Evolutionary conservation across 768 basidiomycete genomes (phyloP).

Genomic region (Serendipita sp.): DNA sequence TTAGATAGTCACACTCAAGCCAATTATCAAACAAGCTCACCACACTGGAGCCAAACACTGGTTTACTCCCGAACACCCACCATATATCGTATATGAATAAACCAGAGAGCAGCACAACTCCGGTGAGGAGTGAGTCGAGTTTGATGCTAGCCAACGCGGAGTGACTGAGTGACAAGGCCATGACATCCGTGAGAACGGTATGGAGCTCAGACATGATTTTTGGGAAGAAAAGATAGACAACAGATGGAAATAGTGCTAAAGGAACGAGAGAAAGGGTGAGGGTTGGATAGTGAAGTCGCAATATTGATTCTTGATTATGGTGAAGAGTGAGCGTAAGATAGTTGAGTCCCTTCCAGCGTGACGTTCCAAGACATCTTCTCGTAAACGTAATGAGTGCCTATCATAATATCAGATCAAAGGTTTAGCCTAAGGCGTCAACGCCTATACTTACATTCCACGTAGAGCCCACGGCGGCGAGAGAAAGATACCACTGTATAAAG

Average conservation of each 20-base stretch:
- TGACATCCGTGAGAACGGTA: constrained; percentile 59
- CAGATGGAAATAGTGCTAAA: constrained; percentile 46
- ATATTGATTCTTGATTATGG: constrained; percentile 8
- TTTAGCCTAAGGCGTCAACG: constrained; percentile 24
- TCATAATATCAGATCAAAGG: constrained; percentile 38
- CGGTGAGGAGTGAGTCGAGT: constrained; percentile 82
- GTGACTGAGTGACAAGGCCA: constrained; percentile 59
- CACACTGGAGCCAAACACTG: constrained; percentile 60
- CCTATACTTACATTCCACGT: constrained; percentile 6
- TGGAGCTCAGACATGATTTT: constrained; percentile 30
- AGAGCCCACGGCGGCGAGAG: constrained; percentile 39
- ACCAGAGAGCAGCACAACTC: constrained; percentile 62
- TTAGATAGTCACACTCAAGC: background rate
- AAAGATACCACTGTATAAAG: constrained; percentile 39
- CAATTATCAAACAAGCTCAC: constrained; percentile 27
- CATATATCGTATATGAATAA: constrained; percentile 89
- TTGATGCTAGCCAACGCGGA: constrained; percentile 65
- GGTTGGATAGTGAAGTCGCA: background rate
- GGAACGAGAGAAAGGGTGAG: constrained; percentile 27
- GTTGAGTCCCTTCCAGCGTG: constrained; percentile 16
- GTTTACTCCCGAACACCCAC: constrained; percentile 44
- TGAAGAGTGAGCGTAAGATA: constrained; percentile 12
- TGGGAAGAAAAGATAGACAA: constrained; percentile 38
- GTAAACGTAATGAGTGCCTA: background rate
- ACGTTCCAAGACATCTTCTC: constrained; percentile 12